phyloP scores from a whole-genome alignment of 2,329 filamentous ascomycete species.

The Tolypocladium tundrense region DNA sequence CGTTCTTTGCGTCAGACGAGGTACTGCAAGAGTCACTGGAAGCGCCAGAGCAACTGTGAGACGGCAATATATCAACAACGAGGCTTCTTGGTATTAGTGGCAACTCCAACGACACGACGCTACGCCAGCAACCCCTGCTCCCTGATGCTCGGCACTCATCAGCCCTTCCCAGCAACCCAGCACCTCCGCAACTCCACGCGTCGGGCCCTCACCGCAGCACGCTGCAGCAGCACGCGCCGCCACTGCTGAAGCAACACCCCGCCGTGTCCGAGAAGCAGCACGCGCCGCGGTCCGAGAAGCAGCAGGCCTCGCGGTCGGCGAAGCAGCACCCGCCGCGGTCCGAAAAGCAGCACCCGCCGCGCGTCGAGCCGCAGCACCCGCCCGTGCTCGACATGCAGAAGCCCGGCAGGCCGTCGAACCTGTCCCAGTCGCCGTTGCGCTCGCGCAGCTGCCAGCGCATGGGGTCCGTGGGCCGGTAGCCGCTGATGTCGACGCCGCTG shows the following conservation, averaged over 20 bases:
- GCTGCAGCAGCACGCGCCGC: not conserved
- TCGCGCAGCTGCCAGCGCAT: conserved; percentile 6
- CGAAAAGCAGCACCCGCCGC: conserved; percentile 1
- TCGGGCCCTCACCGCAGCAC: not conserved
- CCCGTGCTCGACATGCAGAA: not conserved
- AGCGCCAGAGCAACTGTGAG: not conserved
- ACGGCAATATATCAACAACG: not conserved
- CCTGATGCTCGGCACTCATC: not conserved
- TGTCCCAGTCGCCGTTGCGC: conserved; percentile 5
- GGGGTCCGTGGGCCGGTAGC: conserved; percentile 2
- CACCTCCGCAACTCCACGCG: too few species aligned
- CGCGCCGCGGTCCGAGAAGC: conserved; percentile 4
- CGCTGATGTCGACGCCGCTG: not conserved
- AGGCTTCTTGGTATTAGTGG: not conserved
- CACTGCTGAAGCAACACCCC: conserved; percentile 2
- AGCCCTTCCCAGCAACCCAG: too few species aligned
- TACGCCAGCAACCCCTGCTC: not conserved
- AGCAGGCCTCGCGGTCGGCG: conserved; percentile 4
- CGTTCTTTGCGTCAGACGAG: too few species aligned
- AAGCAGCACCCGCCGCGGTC: conserved; percentile 7
- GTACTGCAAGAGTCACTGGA: too few species aligned
- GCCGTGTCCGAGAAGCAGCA: conserved; percentile 6
- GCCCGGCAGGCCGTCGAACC: not conserved
- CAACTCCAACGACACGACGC: not conserved
- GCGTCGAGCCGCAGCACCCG: not conserved